phyloP scores from a whole-genome alignment of 176 grass and related monocot genomes.

The Ampelocalamus luodianensis region DNA sequence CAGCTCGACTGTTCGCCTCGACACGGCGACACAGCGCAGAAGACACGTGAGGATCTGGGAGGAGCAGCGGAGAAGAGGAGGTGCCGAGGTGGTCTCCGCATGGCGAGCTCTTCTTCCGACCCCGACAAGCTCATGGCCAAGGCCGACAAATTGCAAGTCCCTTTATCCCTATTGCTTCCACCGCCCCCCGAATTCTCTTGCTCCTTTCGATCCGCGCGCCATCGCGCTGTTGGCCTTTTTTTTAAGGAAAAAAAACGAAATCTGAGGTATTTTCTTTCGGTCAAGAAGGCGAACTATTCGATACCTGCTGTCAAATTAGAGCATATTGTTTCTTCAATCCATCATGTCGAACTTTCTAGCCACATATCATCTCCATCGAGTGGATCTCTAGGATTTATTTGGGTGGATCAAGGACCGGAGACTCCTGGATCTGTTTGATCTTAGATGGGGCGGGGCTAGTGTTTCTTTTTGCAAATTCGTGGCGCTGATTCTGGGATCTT shows the following conservation, averaged over 20 bases:
- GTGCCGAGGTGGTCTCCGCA: conserved; percentile 37
- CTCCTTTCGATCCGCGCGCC: neutral
- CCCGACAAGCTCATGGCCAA: conserved; percentile 89
- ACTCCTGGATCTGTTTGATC: conserved; percentile 24
- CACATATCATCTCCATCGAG: neutral
- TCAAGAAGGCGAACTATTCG: neutral
- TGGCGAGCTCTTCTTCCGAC: conserved; percentile 73
- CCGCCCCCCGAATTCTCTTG: neutral
- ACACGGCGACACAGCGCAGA: neutral
- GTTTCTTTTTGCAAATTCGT: neutral
- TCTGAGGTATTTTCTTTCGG: neutral
- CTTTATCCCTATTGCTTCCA: neutral
- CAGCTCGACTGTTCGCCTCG: neutral
- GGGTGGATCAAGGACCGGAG: neutral
- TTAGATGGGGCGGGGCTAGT: neutral
- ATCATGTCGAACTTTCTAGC: neutral
- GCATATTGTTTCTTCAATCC: neutral
- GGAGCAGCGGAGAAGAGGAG: neutral
- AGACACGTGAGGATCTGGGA: neutral
- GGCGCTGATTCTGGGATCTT: neutral
- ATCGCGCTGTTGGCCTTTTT: neutral
- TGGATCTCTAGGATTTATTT: neutral
- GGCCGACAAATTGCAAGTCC: conserved; percentile 82
- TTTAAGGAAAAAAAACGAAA: neutral
- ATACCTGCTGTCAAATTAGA: neutral